Percentiles rank a stretch among this genome's conserved stretches.
Evolutionary conservation across 495 filamentous ascomycete species (phyloP).

Genomic region (Penicillium riverlandense): DNA sequence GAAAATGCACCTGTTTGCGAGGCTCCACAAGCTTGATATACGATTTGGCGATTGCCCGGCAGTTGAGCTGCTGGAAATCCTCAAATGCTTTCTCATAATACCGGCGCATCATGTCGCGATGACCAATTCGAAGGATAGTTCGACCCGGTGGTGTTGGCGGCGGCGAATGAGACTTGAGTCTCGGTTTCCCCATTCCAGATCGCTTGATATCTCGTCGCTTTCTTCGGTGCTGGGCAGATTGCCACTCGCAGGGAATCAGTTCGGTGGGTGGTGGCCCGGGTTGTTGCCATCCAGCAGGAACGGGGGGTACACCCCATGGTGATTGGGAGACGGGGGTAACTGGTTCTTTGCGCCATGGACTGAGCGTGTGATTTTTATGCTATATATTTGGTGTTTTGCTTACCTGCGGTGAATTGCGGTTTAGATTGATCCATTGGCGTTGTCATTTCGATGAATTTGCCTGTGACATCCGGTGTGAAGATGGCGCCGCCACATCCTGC

Average conservation of each 20-base stretch:
- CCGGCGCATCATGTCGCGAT: conserved; percentile 47
- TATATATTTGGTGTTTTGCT: neutral
- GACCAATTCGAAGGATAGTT: conserved; percentile 47
- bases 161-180: conserved; percentile 18
- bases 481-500: conserved; percentile 27
- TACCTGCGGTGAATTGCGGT: conserved; percentile 14
- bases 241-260: conserved; percentile 34
- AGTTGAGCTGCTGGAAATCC: conserved; percentile 40
- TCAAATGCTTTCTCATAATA: conserved; percentile 51
- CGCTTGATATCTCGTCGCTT: conserved; percentile 21
- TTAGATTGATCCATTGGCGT: conserved; percentile 12
- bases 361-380: neutral
- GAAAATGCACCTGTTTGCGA: conserved; percentile 76
- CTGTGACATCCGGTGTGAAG: conserved; percentile 34
- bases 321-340: conserved; percentile 5
- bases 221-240: conserved; percentile 22
- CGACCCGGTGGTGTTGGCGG: conserved; percentile 16
- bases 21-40: conserved; percentile 81
- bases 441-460: conserved; percentile 27
- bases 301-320: conserved; percentile 12
- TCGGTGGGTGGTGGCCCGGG: conserved; percentile 10
- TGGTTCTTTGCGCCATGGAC: conserved; percentile 2
- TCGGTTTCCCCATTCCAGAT: conserved; percentile 5
- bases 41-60: conserved; percentile 56
- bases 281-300: conserved; percentile 15